These are phyloP conservation scores for Annona squamosa DNA, from an alignment of 164 flowering plant species.

Conservation along the genomic window DNA sequence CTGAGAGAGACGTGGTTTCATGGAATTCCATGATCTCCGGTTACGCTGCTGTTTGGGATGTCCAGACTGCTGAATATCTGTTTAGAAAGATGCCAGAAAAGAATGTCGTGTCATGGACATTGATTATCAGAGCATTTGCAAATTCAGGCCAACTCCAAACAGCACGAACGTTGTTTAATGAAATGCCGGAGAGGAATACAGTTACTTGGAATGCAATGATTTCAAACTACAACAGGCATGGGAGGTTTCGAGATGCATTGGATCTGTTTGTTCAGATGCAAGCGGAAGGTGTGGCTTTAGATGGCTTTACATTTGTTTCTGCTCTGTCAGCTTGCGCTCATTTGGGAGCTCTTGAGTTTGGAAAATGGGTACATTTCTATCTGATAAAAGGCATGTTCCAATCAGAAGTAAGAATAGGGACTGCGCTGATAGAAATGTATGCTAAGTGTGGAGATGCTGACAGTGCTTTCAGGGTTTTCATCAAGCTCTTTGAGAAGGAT, in stretches of 20 bases:
- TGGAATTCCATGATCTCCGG: slow-evolving; percentile 37
- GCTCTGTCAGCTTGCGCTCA: slow-evolving; percentile 39
- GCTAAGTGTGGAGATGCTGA: slow-evolving; percentile 46
- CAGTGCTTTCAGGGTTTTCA: slow-evolving; percentile 26
- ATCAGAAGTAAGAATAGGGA: slow-evolving; percentile 22
- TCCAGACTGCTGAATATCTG: slow-evolving; percentile 23
- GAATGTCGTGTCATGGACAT: slow-evolving; percentile 36
- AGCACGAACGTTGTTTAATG: slow-evolving; percentile 22
- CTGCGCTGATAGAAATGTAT: slow-evolving; percentile 31
- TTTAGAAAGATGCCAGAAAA: slow-evolving; percentile 31
- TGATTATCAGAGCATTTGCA: slow-evolving; percentile 25
- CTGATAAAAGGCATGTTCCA: slow-evolving; percentile 22
- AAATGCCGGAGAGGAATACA: slow-evolving; percentile 26
- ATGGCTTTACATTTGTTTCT: slow-evolving; percentile 33
- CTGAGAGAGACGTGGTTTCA: slow-evolving; percentile 27
- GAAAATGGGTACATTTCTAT: slow-evolving; percentile 29
- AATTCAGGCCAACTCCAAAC: slow-evolving; percentile 24
- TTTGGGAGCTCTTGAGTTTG: slow-evolving; percentile 30
- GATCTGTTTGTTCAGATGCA: slow-evolving; percentile 31
- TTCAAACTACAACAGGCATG: slow-evolving; percentile 24
- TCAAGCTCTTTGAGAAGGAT: slow-evolving; percentile 29
- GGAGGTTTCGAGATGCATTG: slow-evolving; percentile 27
- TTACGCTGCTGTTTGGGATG: slow-evolving; percentile 22
- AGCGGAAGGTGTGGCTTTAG: slow-evolving; percentile 17
- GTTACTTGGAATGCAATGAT: slow-evolving; percentile 49